Base-by-base conservation (phyloP, 495 filamentous ascomycete genomes). In the Sordaria brevicollis region DNA sequence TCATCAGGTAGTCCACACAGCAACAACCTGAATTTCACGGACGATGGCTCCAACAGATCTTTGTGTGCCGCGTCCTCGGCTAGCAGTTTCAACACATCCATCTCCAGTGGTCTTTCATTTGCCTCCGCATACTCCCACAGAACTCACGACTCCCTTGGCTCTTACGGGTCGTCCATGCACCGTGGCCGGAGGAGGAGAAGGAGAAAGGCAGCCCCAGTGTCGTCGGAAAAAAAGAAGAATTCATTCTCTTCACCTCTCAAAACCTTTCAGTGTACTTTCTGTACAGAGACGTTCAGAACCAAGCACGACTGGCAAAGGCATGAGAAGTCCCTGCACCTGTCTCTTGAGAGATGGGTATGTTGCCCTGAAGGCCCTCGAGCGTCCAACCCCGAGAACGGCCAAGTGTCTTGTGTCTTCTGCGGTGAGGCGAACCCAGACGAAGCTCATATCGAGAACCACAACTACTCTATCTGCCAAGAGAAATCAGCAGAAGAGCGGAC, bases 281-380 rank as follows among this genome's bases (percentile, higher is more conserved):
- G 92, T 76, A 88, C 88, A 0, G 88, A 92, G 69, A 90, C 88
- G 0, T 94, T 94, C 80, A 88, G 89, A 70, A 92, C 89, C 67
- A 93, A 93, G 77, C 90, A 93, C 78, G 92, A 95, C 78, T 95
- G 92, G 92, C 85, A 89, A 67, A 84, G 92, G 38, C 92, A 95
- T 77, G 92, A 95, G 76, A 93, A 92, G 72, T 91, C 89, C 21
- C 81, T 93, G 21, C 92, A 95, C 76, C 75, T 95, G 35, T 88
- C 86, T 15, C 84, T 94, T 0, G 92, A 93, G 72, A 88, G 88
- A 31, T 95, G 92, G 92, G 84, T 92, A 29, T 95, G 92, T 75
- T 88, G 89, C 43, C 91, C 91, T 0, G 80, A 88, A 70, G 90
- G 90, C 2, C 82, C 86, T n/a, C 81, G 83, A 33, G 78, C 83